Evolutionary conservation across 2,329 filamentous ascomycete genomes (phyloP), one percentile per base, ranked within the genome.

Genomic region (Proliferodiscus dingleyae): DNA sequence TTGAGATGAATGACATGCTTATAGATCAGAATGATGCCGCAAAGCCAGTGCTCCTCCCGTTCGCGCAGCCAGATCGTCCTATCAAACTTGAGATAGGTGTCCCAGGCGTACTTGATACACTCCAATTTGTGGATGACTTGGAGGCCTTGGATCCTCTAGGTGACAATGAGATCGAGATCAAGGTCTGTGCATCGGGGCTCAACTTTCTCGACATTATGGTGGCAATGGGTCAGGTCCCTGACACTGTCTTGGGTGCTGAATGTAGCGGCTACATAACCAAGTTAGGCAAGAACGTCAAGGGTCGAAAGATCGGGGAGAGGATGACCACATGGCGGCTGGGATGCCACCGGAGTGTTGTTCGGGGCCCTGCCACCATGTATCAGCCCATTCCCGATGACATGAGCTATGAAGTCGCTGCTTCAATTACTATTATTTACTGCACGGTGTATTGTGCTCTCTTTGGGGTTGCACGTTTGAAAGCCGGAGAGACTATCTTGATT

Each of bases 121-220:
- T 62, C 1, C 34, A 53, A 6, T 61, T 56, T 32, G 38, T 55
- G 4, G 56, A 61, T 22, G 54, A 57, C 40, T 15, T 15, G 5
- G 33, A n/a, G n/a, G 18, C 37, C n/a, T 15, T 13, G 5, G 19
- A 21, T 15, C 46, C 43, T 4, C 42, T 61, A 1, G 48, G 36
- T 9, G 44, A 47, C 2, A 40, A 43, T 13, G 47, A 58, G 10
- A 42, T 61, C 6, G 54, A 60, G 24, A 48, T 61, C 15, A 42
- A 52, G 23, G 36, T 59, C 9, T 47, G 51, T 22, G 55, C 58
- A 7, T 53, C 52, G 2, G 62, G 59, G 11, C 41, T 66, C 4
- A 64, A 64, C 44, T 63, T 63, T 53, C 55, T 53, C n/a, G 63
- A 66, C 40, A 53, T 65, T 11, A 53, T 61, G 21, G 51, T 61